Percentiles rank a stretch among this genome's conserved stretches.
These are phyloP conservation scores for Platismatia glauca DNA, from an alignment of 495 filamentous ascomycete species.

Conservation along the genomic window DNA sequence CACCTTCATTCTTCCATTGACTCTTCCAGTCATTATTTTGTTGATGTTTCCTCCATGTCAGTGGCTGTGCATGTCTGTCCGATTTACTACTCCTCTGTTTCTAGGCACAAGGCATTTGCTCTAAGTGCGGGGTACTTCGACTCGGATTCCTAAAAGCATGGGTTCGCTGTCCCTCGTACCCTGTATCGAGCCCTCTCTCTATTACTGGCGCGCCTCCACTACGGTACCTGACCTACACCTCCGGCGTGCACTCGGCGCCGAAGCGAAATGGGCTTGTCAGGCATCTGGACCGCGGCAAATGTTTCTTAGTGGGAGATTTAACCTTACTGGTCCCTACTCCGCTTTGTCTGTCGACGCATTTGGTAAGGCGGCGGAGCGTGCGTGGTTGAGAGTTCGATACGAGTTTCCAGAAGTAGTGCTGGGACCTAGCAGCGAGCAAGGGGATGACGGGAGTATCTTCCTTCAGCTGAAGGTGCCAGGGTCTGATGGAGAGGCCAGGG, in stretches of 20 bases:
- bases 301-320: constrained; percentile 1
- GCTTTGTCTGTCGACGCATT: not conserved
- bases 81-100: not conserved
- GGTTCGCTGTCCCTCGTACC: not conserved
- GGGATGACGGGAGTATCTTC: not conserved
- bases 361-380: not conserved
- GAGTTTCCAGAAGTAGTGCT: constrained; percentile 4
- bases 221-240: not conserved
- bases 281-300: not conserved
- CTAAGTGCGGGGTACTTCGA: not conserved
- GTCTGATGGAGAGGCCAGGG: constrained; percentile 2
- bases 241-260: constrained; percentile 2
- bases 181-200: not conserved
- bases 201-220: not conserved
- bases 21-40: too few relatives aligned
- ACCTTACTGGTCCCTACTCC: not conserved
- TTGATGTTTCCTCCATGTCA: not conserved
- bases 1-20: too few relatives aligned
- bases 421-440: not conserved
- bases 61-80: not conserved
- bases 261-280: not conserved
- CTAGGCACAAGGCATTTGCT: too few relatives aligned
- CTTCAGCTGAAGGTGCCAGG: not conserved
- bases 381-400: constrained; percentile 6
- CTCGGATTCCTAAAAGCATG: not conserved